A percentile compares a stretch with the other conserved stretches of the same genome.
phyloP scores from a whole-genome alignment of 2,329 filamentous ascomycete species.

The Lecanoromycetidae sp. region DNA sequence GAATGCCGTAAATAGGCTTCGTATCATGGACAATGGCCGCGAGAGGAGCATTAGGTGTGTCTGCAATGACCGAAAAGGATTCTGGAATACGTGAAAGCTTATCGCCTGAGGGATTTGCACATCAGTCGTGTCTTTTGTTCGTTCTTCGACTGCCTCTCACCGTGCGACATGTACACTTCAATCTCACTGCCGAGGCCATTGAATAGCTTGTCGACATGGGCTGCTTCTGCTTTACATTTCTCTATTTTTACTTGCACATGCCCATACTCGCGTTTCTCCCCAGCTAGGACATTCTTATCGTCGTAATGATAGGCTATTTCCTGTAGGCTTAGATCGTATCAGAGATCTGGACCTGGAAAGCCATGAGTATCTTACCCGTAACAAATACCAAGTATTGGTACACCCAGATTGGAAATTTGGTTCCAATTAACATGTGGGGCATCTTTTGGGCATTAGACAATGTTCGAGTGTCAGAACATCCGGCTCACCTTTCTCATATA shows the following conservation, averaged over 20 bases:
- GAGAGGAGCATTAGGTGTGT: constrained; percentile 40
- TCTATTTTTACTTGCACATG: constrained; percentile 54
- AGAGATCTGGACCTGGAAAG: not conserved
- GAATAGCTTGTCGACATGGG: constrained; percentile 68
- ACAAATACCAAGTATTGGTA: constrained; percentile 51
- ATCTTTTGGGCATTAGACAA: constrained; percentile 31
- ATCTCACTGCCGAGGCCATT: constrained; percentile 58
- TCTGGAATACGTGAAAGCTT: constrained; percentile 53
- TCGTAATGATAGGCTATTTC: constrained; percentile 62
- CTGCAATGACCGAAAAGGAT: constrained; percentile 62
- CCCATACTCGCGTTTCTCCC: constrained; percentile 59
- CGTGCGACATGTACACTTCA: constrained; percentile 77
- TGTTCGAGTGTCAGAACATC: no score
- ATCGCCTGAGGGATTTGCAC: constrained; percentile 53
- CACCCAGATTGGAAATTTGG: constrained; percentile 66
- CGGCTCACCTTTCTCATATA: constrained; percentile 51
- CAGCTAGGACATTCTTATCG: constrained; percentile 54
- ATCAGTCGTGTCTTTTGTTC: constrained; percentile 64
- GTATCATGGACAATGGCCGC: constrained; percentile 48
- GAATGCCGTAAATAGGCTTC: constrained; percentile 66
- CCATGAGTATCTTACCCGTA: constrained; percentile 32
- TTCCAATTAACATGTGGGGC: constrained; percentile 71
- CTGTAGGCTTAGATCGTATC: constrained; percentile 30
- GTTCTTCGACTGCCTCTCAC: constrained; percentile 63
- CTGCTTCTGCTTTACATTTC: constrained; percentile 40